Conservation (phyloP, 257 asterid genomes). For the Solanum tarijense region DNA sequence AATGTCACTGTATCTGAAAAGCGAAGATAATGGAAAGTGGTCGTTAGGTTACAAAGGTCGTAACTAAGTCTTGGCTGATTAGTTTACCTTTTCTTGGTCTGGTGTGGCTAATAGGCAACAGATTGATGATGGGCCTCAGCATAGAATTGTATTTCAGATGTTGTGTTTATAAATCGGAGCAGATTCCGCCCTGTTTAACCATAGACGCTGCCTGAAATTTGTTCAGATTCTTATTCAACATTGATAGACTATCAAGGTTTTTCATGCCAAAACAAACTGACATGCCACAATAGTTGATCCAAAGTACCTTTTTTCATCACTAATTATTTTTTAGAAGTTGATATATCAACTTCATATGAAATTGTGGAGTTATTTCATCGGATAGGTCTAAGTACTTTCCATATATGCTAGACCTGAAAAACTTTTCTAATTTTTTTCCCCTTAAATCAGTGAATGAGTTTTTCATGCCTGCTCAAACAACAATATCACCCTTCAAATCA, state of each 20-base stretch:
- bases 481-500: too few relatives aligned
- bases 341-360: too few relatives aligned
- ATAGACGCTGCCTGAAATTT: neutral
- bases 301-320: too few relatives aligned
- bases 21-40: neutral
- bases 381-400: too few relatives aligned
- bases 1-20: neutral
- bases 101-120: neutral
- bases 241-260: neutral
- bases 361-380: too few relatives aligned
- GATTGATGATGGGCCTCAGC: neutral
- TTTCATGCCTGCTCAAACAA: too few relatives aligned
- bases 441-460: too few relatives aligned
- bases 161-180: neutral
- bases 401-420: too few relatives aligned
- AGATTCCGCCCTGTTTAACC: neutral
- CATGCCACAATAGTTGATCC: too few relatives aligned
- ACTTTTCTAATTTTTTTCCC: too few relatives aligned
- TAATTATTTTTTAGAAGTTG: too few relatives aligned
- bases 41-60: neutral
- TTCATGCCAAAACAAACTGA: too few relatives aligned
- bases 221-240: neutral
- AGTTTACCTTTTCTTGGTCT: neutral
- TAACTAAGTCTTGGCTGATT: neutral
- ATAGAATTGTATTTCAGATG: neutral